Base-by-base conservation (phyloP, 2,329 filamentous ascomycete species). In the Xylaria polymorpha region DNA sequence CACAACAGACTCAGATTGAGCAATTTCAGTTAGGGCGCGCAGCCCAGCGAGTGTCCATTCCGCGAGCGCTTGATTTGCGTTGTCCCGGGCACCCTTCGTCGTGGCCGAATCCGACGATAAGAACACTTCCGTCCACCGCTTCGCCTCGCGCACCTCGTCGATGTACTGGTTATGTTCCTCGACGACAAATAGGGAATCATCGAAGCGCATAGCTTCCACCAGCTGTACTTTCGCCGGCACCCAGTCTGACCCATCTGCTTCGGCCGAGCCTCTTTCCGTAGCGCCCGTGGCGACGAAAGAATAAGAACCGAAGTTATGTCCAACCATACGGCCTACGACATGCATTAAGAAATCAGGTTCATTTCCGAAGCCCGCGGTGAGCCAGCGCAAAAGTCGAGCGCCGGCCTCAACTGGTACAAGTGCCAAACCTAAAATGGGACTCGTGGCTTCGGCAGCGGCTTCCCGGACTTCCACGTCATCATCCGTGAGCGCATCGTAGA, bases 121-220 rank as follows among this genome's bases (percentile, higher is more conserved):
- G 56, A 92, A 81, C 2, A 88, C 82, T 18, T 78, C 79, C 0
- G 85, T 81, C 94, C 94, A 98, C n/a, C 89, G 79, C 20, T 85
- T 81, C 3, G 90, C 85, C 79, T 98, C 94, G 57, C 90, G 85
- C 6, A 93, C 88, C 73, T 94, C 90, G 78, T 98, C 95, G 59
- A 95, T 84, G 79, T 93, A 98, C n/a, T 98, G 85, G 77, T 99
- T 99, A 78, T 97, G 94, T 78, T 97, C 94, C 80, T 99, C 96
- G 65, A 94, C 86, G 0, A 88, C 91, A 78, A 99, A 99, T 0
- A 99, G 86, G 3, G 90, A 85, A 71, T 90, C 87, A 76, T 93
- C 87, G 73, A 86, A 83, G 64, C 81, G 80, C 75, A 88, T 78
- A 4, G 86, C 85, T 9, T 77, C 71, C 3, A 76, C 69, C 22